Evolutionary conservation across 2,329 filamentous ascomycete genomes (phyloP).

Genomic region (Chaetomium sp.): DNA sequence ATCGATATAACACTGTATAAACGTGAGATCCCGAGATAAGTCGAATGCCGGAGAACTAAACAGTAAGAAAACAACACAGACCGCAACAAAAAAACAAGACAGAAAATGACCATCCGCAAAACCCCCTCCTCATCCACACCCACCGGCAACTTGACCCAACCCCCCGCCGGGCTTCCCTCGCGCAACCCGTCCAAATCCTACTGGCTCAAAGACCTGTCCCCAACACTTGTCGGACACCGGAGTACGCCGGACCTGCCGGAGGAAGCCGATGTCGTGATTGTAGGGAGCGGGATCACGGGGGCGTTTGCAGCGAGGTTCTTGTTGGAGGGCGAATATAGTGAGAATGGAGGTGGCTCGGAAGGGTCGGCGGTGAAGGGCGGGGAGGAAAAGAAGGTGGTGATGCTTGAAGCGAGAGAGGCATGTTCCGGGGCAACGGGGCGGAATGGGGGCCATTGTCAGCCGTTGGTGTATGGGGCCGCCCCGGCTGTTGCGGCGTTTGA

Average conservation of each 20-base stretch:
- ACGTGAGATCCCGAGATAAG: no score
- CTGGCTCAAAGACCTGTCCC: constrained; percentile 66
- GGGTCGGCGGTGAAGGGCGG: constrained; percentile 27
- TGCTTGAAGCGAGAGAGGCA: constrained; percentile 72
- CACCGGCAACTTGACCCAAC: background rate
- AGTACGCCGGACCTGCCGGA: constrained; percentile 58
- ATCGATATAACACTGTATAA: no score
- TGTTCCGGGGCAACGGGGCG: constrained; percentile 79
- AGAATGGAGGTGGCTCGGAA: constrained; percentile 23
- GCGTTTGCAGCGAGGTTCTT: constrained; percentile 62
- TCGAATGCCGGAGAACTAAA: no score
- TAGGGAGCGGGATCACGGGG: constrained; percentile 74
- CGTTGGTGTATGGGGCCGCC: constrained; percentile 55
- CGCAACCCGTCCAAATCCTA: constrained; percentile 58
- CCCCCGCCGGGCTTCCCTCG: constrained; percentile 49
- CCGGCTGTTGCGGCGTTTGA: constrained; percentile 64
- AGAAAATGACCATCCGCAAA: constrained; percentile 14
- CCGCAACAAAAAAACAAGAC: background rate
- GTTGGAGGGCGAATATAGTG: constrained; percentile 28
- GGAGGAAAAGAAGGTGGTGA: constrained; percentile 49
- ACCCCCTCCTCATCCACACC: background rate
- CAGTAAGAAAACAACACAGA: background rate
- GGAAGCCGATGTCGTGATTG: constrained; percentile 60
- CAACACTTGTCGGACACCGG: constrained; percentile 58
- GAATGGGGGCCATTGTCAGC: constrained; percentile 71